Base-by-base conservation (phyloP, 345 rosid genomes). In the Populus nigra region DNA sequence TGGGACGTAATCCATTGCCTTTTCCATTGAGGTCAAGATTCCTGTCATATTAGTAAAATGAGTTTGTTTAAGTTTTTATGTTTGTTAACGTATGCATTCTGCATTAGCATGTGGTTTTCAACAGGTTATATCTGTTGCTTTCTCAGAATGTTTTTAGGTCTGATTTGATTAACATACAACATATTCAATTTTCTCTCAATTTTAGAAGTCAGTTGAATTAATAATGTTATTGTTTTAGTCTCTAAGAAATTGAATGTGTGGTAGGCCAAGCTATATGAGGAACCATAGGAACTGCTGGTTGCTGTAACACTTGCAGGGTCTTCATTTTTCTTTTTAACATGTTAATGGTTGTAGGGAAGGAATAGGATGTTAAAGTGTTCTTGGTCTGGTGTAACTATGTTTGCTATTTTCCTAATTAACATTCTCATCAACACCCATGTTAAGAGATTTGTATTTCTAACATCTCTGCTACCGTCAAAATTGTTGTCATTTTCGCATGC, bases 401-500 rank as follows among this genome's bases (percentile, higher is more conserved):
- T 11, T 59, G 27, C 65, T 59, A 23, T 23, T 59, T 59, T 23
- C 27, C 29, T 59, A 59, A 9, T 25, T 59, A n/a, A 23, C n/a
- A 27, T 4, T 59, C 29, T 59, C 65, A 59, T 59, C 65, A 10
- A 59, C 63, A n/a, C 11, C 23, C 8, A 1, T 22, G 8, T 22
- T 59, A 59, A 23, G 63, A 25, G 27, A 59, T 59, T 11, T 59
- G 16, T n/a, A 59, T 23, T 59, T 59, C 63, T 59, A 23, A 59
- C 65, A 59, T 59, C 65, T 59, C 16, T 10, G 29, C 65, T 59
- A 3, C 65, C 13, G 9, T 57, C 62, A 57, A 57, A 57, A 57
- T 22, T 1, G 1, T 9, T 59, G 65, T n/a, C 63, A 23, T 22
- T 10, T 69, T 69, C 17, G 11, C 17, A 10, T 23, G 88, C 93